Percentiles rank a stretch among this genome's conserved stretches.
These are phyloP conservation scores for Carex kokanica DNA, from an alignment of 176 grass and related monocot genomes.

Conservation along the genomic window DNA sequence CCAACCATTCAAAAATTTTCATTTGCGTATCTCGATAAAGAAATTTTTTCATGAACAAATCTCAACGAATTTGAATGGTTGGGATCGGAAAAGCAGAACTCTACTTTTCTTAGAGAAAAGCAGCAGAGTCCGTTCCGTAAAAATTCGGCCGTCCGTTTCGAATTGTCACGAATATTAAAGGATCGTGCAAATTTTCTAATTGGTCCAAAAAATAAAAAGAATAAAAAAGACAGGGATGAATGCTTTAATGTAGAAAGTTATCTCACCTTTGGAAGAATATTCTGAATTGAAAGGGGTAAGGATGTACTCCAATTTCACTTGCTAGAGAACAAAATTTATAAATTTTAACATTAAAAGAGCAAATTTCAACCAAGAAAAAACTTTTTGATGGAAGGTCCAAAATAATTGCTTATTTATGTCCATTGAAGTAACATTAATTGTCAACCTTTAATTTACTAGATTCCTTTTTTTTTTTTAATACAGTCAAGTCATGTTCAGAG, in stretches of 20 bases:
- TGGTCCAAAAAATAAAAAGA: too few species aligned
- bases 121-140: too few species aligned
- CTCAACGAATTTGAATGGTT: too few species aligned
- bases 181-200: too few species aligned
- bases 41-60: too few species aligned
- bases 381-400: background rate
- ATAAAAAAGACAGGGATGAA: background rate
- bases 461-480: background rate
- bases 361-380: background rate
- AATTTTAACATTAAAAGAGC: background rate
- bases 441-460: background rate
- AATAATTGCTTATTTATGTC: conserved; percentile 3
- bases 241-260: background rate
- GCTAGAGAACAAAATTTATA: background rate
- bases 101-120: too few species aligned
- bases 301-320: background rate
- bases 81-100: too few species aligned
- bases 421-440: background rate
- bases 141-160: too few species aligned
- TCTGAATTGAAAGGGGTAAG: background rate
- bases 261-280: conserved; percentile 4
- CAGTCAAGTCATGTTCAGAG: background rate
- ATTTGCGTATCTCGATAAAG: too few species aligned
- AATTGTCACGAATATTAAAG: too few species aligned
- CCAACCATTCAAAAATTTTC: too few species aligned